A percentile compares a stretch with the other conserved stretches of the same genome.
Evolutionary conservation across 306 rosid genomes (phyloP).

Genomic region (Cicer pinnatifidum): DNA sequence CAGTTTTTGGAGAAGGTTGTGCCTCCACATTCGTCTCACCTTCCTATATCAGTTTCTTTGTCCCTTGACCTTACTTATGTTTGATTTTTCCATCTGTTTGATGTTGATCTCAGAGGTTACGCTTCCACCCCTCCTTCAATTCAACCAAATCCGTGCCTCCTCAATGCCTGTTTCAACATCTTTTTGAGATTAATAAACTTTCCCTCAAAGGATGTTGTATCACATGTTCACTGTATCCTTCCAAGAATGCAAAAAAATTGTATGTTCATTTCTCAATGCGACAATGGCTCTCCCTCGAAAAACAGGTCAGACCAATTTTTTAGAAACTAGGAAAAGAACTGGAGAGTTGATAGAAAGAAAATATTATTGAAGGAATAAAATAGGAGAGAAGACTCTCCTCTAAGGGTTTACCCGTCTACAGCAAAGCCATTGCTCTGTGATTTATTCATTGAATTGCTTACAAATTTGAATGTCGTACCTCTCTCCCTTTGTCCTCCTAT

Average conservation of each 20-base stretch:
- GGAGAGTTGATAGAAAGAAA: neutral
- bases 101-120: too few relatives aligned
- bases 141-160: too few relatives aligned
- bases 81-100: too few relatives aligned
- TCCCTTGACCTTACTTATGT: too few relatives aligned
- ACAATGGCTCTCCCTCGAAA: neutral
- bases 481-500: neutral
- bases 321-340: neutral
- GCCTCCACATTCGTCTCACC: neutral
- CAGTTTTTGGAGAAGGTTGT: neutral
- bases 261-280: neutral
- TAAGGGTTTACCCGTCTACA: neutral
- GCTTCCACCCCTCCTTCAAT: too few relatives aligned
- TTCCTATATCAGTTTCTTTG: neutral
- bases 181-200: too few relatives aligned
- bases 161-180: too few relatives aligned
- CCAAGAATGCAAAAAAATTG: too few relatives aligned
- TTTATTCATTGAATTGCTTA: neutral
- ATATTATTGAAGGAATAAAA: neutral
- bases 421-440: neutral
- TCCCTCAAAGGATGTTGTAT: too few relatives aligned
- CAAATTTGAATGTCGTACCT: neutral
- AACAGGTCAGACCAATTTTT: neutral
- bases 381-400: neutral
- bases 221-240: too few relatives aligned